Percentiles rank a stretch among this genome's conserved stretches.
phyloP scores from a whole-genome alignment of 805 yeast species.

The Pichia sporocuriosa region DNA sequence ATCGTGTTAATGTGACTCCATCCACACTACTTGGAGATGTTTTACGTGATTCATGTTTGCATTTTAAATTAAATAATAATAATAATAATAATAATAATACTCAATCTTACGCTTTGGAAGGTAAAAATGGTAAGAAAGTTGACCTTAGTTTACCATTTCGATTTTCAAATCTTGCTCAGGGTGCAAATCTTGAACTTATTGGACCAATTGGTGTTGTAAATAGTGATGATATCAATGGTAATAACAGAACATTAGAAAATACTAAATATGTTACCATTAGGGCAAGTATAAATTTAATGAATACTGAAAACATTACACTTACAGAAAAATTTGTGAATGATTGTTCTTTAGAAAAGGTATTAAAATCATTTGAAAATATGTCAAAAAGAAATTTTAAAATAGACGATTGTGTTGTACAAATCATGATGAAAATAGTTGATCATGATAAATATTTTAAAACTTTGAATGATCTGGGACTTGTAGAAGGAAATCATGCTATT shows the following conservation, averaged over 20 bases:
- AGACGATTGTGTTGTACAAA: not conserved
- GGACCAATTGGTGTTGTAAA: not conserved
- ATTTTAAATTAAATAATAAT: constrained; percentile 26
- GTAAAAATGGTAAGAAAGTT: constrained; percentile 13
- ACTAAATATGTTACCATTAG: not conserved
- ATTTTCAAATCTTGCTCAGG: constrained; percentile 36
- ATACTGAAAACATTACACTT: not conserved
- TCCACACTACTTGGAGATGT: constrained; percentile 31
- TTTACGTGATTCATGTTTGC: constrained; percentile 24
- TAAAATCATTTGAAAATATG: not conserved
- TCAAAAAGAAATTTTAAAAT: not conserved
- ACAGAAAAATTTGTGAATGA: not conserved
- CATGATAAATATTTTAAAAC: not conserved
- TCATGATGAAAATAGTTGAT: constrained; percentile 1
- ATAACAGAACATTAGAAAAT: not conserved
- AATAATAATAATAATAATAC: no score
- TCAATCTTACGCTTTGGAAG: no score
- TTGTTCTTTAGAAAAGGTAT: not conserved
- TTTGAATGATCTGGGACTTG: not conserved
- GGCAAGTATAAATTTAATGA: not conserved
- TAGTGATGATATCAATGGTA: not conserved
- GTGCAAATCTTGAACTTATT: constrained; percentile 34
- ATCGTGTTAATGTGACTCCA: constrained; percentile 1
- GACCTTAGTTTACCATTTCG: constrained; percentile 37
- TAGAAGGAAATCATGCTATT: constrained; percentile 6